These are phyloP conservation scores for Kazachstania sp. DNA, from an alignment of 1,139 yeast genomes.

Conservation along the genomic window DNA sequence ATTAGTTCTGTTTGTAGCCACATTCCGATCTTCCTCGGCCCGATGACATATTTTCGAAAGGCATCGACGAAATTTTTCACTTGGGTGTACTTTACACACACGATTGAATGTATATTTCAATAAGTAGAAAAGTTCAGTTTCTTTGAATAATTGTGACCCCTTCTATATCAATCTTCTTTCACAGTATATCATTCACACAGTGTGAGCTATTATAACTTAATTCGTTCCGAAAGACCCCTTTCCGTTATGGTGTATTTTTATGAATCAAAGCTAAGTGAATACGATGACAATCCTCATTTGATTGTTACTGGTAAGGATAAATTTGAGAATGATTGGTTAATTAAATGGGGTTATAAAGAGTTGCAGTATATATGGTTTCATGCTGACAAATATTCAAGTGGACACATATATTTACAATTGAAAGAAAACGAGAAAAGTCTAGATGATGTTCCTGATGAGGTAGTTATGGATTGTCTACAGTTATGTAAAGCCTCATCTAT, in stretches of 20 bases:
- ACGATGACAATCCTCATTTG: conserved; percentile 11
- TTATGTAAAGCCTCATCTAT: conserved; percentile 75
- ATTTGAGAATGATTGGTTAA: conserved; percentile 64
- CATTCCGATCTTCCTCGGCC: too few relatives aligned
- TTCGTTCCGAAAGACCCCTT: not conserved
- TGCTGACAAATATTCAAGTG: conserved; percentile 71
- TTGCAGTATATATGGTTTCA: conserved; percentile 68
- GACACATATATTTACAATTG: conserved; percentile 68
- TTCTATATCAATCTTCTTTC: too few relatives aligned
- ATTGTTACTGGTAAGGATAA: conserved; percentile 64
- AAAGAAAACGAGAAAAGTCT: conserved; percentile 38
- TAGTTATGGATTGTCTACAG: conserved; percentile 60
- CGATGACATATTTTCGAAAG: too few relatives aligned
- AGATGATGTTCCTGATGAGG: conserved; percentile 44
- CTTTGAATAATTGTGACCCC: too few relatives aligned
- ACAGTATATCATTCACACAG: too few relatives aligned
- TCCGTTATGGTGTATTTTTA: conserved; percentile 26
- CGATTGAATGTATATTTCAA: too few relatives aligned
- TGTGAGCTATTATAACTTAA: too few relatives aligned
- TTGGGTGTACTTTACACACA: too few relatives aligned
- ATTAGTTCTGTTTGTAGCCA: too few relatives aligned
- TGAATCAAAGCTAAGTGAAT: conserved; percentile 18
- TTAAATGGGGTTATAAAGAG: conserved; percentile 58
- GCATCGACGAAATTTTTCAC: too few relatives aligned
- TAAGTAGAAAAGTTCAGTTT: too few relatives aligned